phyloP scores from a whole-genome alignment of 1,284 basidiomycete species.

The Meira miltonrushii region DNA sequence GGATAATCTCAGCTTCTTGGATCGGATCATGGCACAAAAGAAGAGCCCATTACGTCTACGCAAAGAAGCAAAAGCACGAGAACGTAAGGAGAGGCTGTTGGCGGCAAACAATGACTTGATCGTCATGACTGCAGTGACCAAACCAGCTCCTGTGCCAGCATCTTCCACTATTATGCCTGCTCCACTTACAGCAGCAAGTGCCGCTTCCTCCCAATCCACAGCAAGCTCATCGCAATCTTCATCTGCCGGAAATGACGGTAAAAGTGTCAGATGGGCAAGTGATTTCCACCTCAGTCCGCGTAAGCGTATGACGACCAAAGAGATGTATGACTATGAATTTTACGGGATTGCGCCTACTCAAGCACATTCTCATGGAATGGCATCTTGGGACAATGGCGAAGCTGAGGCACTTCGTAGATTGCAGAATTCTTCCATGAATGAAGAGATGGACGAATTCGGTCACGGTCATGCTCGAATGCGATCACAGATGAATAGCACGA shows the following conservation, averaged over 20 bases:
- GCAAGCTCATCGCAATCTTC: neutral
- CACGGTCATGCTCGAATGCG: constrained; percentile 12
- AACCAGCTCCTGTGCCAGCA: neutral
- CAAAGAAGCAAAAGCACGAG: constrained; percentile 37
- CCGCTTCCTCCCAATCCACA: neutral
- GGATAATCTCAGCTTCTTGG: constrained; percentile 42
- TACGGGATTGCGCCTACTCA: constrained; percentile 30
- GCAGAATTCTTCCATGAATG: constrained; percentile 22
- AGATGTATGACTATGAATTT: constrained; percentile 42
- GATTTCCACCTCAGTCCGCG: constrained; percentile 22
- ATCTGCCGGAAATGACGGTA: neutral
- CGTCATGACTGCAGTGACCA: constrained; percentile 6
- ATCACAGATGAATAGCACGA: constrained; percentile 14
- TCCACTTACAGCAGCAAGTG: neutral
- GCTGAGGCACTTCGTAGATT: constrained; percentile 28
- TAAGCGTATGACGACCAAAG: constrained; percentile 34
- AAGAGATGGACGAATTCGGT: too few species aligned
- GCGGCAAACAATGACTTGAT: constrained; percentile 4
- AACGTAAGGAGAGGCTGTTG: constrained; percentile 13
- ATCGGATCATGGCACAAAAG: constrained; percentile 45
- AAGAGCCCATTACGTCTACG: constrained; percentile 41
- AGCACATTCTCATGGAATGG: neutral
- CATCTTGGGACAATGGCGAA: constrained; percentile 9
- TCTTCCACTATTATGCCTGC: neutral
- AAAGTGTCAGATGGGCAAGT: constrained; percentile 26